A percentile compares a stretch with the other conserved stretches of the same genome.
Conservation (phyloP, 179 eudicot species). For the Monotropa hypopitys region DNA sequence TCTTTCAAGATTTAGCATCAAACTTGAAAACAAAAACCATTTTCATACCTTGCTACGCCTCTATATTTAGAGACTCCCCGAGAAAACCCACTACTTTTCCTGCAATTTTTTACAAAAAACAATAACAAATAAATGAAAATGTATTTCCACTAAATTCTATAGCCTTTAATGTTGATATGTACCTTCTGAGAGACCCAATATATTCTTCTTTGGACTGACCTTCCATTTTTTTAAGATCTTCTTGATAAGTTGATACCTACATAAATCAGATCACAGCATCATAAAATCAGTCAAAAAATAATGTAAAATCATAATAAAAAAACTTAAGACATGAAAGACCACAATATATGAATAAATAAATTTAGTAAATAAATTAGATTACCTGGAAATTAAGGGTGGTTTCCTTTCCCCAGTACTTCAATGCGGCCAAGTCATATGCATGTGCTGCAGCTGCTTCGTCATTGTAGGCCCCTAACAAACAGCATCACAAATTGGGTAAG, state of each 20-base stretch:
- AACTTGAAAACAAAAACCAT: background rate
- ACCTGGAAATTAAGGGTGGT: conserved; percentile 47
- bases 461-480: conserved; percentile 41
- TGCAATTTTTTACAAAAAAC: conserved; percentile 8
- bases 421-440: conserved; percentile 56
- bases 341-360: no score
- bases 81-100: conserved; percentile 66
- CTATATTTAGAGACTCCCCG: conserved; percentile 65
- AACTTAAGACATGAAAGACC: background rate
- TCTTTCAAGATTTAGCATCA: background rate
- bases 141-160: no score
- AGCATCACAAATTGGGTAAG: conserved; percentile 10
- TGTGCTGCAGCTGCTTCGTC: conserved; percentile 56
- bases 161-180: background rate
- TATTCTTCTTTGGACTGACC: conserved; percentile 50
- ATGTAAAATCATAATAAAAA: background rate
- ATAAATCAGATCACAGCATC: background rate
- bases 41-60: conserved; percentile 62
- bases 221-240: conserved; percentile 46
- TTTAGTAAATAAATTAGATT: conserved; percentile 4
- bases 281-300: background rate
- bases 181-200: conserved; percentile 48
- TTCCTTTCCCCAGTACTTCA: conserved; percentile 58
- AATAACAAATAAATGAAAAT: background rate
- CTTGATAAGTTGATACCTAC: conserved; percentile 31